Percentiles rank a stretch among this genome's conserved stretches.
Evolutionary conservation across 768 basidiomycete species (phyloP).

Genomic region (Nevesoporus exiguus): DNA sequence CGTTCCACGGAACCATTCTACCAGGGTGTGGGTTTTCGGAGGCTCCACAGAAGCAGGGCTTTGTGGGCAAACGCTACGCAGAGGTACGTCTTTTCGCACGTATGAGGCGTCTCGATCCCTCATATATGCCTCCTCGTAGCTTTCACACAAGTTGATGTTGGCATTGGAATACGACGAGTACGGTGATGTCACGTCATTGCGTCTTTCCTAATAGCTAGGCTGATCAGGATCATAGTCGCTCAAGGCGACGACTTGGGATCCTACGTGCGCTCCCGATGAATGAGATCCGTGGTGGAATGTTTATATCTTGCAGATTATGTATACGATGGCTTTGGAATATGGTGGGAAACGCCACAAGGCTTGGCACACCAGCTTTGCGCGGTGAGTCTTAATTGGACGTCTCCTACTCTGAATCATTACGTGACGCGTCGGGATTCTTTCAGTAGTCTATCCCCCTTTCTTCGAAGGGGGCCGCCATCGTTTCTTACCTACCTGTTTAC

Average conservation of each 20-base stretch:
- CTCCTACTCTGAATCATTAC: too few relatives aligned
- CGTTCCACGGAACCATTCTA: too few relatives aligned
- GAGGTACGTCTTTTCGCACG: conserved; percentile 40
- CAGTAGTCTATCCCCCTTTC: conserved; percentile 25
- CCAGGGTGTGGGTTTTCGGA: conserved; percentile 65
- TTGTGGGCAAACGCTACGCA: conserved; percentile 47
- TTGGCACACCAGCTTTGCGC: conserved; percentile 44
- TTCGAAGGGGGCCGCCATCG: conserved; percentile 15
- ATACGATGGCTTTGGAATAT: conserved; percentile 31
- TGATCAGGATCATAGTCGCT: conserved; percentile 32
- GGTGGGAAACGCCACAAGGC: conserved; percentile 45
- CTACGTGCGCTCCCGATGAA: conserved; percentile 24
- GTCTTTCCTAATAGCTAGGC: background rate
- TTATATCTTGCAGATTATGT: conserved; percentile 32
- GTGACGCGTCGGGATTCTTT: background rate
- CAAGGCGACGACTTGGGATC: conserved; percentile 51
- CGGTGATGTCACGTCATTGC: conserved; percentile 25
- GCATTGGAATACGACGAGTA: conserved; percentile 47
- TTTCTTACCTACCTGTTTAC: conserved; percentile 26
- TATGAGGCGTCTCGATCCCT: background rate
- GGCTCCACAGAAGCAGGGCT: conserved; percentile 45
- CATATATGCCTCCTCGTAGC: conserved; percentile 24
- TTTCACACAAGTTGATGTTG: conserved; percentile 49
- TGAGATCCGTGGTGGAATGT: background rate
- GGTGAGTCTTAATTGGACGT: background rate